These are phyloP conservation scores for Gypsophila paniculata DNA, from an alignment of 179 eudicot species.

Conservation along the genomic window DNA sequence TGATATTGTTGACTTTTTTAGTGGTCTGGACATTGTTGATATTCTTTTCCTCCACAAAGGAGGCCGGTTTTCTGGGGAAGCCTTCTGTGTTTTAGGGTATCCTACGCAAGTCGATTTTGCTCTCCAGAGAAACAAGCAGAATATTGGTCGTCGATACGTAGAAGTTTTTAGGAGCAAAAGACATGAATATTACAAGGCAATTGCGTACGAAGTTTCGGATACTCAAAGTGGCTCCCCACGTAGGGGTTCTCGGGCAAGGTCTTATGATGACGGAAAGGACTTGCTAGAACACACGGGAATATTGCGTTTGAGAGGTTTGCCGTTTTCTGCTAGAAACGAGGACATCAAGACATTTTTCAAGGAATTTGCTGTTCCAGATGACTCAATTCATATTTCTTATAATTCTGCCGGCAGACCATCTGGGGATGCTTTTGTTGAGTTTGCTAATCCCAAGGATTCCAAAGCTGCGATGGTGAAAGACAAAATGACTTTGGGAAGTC, in stretches of 20 bases:
- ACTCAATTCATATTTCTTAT: slow-evolving; percentile 51
- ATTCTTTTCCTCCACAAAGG: slow-evolving; percentile 69
- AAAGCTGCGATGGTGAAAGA: slow-evolving; percentile 83
- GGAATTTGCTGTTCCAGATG: slow-evolving; percentile 57
- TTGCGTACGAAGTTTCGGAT: slow-evolving; percentile 69
- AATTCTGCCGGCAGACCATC: slow-evolving; percentile 74
- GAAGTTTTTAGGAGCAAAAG: slow-evolving; percentile 81
- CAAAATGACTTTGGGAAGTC: slow-evolving; percentile 75
- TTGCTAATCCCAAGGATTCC: slow-evolving; percentile 69
- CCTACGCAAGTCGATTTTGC: slow-evolving; percentile 88
- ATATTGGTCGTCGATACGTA: slow-evolving; percentile 86
- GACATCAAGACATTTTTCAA: slow-evolving; percentile 67
- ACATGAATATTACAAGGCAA: slow-evolving; percentile 79
- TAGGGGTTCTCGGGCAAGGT: slow-evolving; percentile 57
- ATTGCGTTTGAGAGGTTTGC: slow-evolving; percentile 76
- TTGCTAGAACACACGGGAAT: slow-evolving; percentile 64
- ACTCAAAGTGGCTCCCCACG: slow-evolving; percentile 60
- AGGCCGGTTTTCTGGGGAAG: slow-evolving; percentile 82
- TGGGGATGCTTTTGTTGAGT: slow-evolving; percentile 92
- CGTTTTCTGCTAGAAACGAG: slow-evolving; percentile 64
- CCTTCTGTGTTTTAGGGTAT: slow-evolving; percentile 76
- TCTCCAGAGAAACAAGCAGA: slow-evolving; percentile 79
- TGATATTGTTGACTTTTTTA: slow-evolving; percentile 71
- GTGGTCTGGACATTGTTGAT: slow-evolving; percentile 76
- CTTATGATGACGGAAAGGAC: slow-evolving; percentile 60